Evolutionary conservation across 2,329 filamentous ascomycete genomes (phyloP).

Genomic region (Dendryphion nanum): DNA sequence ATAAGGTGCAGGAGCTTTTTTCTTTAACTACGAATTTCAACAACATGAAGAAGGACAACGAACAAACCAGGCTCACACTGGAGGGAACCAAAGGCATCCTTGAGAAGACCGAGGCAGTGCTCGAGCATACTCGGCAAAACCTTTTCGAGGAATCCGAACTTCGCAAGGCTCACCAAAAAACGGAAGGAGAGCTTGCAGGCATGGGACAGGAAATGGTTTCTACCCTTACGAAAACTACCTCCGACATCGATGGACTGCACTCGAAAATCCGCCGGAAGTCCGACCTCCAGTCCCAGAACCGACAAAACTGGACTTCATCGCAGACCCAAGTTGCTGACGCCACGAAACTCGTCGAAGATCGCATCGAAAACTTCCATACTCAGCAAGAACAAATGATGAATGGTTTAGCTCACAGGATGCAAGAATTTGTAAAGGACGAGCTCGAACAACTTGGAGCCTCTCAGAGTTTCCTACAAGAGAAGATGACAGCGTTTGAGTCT

Average conservation of each 20-base stretch:
- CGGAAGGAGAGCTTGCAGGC: conserved; percentile 71
- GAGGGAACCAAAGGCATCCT: conserved; percentile 79
- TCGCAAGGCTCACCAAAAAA: conserved; percentile 80
- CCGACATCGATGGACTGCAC: conserved; percentile 77
- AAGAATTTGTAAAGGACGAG: conserved; percentile 73
- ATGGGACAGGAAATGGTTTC: conserved; percentile 75
- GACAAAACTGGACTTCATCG: conserved; percentile 73
- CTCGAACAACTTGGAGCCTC: conserved; percentile 68
- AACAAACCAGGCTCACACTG: conserved; percentile 68
- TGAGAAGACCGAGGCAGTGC: conserved; percentile 82
- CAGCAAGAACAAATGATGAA: conserved; percentile 72
- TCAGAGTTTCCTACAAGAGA: conserved; percentile 67
- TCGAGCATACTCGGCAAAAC: conserved; percentile 71
- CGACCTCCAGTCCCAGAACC: conserved; percentile 77
- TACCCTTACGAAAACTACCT: conserved; percentile 74
- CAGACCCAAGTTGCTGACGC: conserved; percentile 74
- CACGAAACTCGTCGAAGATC: conserved; percentile 72
- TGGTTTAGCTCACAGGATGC: conserved; percentile 69
- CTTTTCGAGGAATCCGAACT: conserved; percentile 78
- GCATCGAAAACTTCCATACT: conserved; percentile 68
- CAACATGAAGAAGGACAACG: conserved; percentile 84
- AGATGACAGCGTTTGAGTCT: conserved; percentile 64
- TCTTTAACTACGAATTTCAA: conserved; percentile 83
- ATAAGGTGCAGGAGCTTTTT: conserved; percentile 92
- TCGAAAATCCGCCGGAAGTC: conserved; percentile 85